Percentiles rank a stretch among this genome's conserved stretches.
Evolutionary conservation across 345 rosid genomes (phyloP).

Genomic region (Citrus reticulata): DNA sequence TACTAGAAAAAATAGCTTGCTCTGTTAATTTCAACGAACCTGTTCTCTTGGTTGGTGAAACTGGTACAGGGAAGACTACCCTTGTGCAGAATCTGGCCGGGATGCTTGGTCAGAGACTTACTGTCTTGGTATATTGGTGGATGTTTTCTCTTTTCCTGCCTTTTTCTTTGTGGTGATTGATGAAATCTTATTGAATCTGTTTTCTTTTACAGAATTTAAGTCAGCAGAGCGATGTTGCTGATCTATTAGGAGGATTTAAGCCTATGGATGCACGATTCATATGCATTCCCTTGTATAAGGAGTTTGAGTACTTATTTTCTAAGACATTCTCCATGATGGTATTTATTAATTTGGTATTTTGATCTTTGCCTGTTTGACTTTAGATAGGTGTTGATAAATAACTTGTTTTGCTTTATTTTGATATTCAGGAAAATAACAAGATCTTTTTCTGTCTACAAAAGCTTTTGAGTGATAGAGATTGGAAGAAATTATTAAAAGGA

Average conservation of each 20-base stretch:
- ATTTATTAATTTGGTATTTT: slow-evolving; percentile 11
- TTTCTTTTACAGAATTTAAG: slow-evolving; percentile 73
- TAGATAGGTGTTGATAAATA: slow-evolving; percentile 11
- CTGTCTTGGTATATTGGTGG: slow-evolving; percentile 67
- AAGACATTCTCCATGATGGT: slow-evolving; percentile 54
- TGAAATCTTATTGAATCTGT: slow-evolving; percentile 4
- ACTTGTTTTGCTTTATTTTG: slow-evolving; percentile 24
- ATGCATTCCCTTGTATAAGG: slow-evolving; percentile 68
- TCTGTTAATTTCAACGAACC: slow-evolving; percentile 82
- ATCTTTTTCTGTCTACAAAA: slow-evolving; percentile 43
- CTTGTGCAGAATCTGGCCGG: slow-evolving; percentile 83
- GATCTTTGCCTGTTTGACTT: not conserved
- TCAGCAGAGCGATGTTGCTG: slow-evolving; percentile 95
- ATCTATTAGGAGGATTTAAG: slow-evolving; percentile 94
- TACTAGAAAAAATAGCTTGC: slow-evolving; percentile 86
- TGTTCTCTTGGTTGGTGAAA: slow-evolving; percentile 97
- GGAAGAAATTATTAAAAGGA: slow-evolving; percentile 51
- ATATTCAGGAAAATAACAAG: slow-evolving; percentile 43
- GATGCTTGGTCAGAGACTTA: slow-evolving; percentile 81
- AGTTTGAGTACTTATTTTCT: slow-evolving; percentile 56
- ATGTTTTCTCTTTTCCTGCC: not conserved
- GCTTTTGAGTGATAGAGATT: slow-evolving; percentile 43
- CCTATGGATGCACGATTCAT: slow-evolving; percentile 70
- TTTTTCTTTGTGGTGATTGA: not conserved
- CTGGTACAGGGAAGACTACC: slow-evolving; percentile 98